These are phyloP conservation scores for Combretum micranthum DNA, from an alignment of 345 rosid genomes.

Conservation along the genomic window DNA sequence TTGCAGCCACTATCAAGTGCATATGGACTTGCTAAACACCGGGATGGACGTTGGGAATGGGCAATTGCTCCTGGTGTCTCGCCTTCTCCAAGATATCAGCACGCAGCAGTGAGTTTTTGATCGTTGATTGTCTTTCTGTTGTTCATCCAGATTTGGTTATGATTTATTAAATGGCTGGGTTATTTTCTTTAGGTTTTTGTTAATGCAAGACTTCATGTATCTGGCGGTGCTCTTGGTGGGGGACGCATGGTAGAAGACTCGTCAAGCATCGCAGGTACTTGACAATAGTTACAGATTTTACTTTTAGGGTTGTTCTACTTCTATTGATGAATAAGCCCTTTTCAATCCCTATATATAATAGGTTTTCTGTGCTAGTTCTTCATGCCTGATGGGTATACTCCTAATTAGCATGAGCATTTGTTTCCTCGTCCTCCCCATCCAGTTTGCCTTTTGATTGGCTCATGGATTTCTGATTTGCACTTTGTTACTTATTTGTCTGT, in stretches of 20 bases:
- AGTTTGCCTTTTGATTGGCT: too few relatives aligned
- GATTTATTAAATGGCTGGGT: too few relatives aligned
- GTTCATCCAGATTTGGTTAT: too few relatives aligned
- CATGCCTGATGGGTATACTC: too few relatives aligned
- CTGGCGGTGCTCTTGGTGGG: conserved; percentile 99
- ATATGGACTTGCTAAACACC: conserved; percentile 97
- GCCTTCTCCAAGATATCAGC: conserved; percentile 98
- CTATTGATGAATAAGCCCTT: background rate
- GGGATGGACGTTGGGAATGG: conserved; percentile 99
- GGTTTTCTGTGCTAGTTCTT: too few relatives aligned
- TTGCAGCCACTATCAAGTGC: conserved; percentile 95
- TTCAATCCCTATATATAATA: too few relatives aligned
- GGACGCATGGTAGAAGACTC: conserved; percentile 99
- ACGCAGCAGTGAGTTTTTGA: conserved; percentile 81
- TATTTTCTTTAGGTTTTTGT: conserved; percentile 70
- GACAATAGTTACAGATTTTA: conserved; percentile 4
- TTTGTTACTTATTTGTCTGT: too few relatives aligned
- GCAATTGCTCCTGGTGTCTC: conserved; percentile 99
- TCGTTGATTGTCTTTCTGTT: background rate
- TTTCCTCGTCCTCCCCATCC: too few relatives aligned
- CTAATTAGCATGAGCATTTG: too few relatives aligned
- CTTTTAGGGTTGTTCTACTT: background rate
- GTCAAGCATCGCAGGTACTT: conserved; percentile 93
- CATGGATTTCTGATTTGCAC: too few relatives aligned
- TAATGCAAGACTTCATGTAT: conserved; percentile 96